Evolutionary conservation across 352 stramenopile species (phyloP).

Genomic region (Nothophytophthora sp.): DNA sequence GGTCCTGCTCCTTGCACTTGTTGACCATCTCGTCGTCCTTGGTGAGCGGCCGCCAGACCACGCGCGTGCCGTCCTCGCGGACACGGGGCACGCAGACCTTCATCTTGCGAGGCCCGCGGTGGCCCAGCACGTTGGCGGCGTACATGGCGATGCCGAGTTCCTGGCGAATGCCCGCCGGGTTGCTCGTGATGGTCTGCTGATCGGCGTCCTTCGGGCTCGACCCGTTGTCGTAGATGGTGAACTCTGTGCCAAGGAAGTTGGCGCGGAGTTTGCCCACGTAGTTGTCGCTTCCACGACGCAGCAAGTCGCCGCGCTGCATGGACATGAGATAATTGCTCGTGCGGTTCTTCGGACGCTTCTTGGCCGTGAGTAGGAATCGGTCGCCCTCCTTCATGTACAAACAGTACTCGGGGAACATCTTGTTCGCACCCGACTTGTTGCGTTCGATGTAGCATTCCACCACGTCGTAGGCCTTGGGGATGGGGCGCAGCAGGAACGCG

Average conservation of each 20-base stretch:
- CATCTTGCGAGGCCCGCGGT: slow-evolving; percentile 96
- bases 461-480: slow-evolving; percentile 88
- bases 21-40: slow-evolving; percentile 93
- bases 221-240: slow-evolving; percentile 95
- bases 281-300: slow-evolving; percentile 88
- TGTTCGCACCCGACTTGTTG: slow-evolving; percentile 92
- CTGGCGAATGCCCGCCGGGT: slow-evolving; percentile 76
- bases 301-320: slow-evolving; percentile 92
- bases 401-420: slow-evolving; percentile 93
- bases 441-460: slow-evolving; percentile 95
- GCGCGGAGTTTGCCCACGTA: slow-evolving; percentile 96
- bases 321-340: slow-evolving; percentile 98
- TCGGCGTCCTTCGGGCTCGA: slow-evolving; percentile 91
- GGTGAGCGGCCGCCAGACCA: slow-evolving; percentile 69
- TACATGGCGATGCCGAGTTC: slow-evolving; percentile 96
- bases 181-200: slow-evolving; percentile 79
- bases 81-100: slow-evolving; percentile 92
- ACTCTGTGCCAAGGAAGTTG: slow-evolving; percentile 99
- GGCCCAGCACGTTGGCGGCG: slow-evolving; percentile 91
- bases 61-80: slow-evolving; percentile 81
- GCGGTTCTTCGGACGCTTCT: slow-evolving; percentile 96
- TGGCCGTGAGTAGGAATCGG: slow-evolving; percentile 95
- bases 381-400: slow-evolving; percentile 94
- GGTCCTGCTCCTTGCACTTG: slow-evolving; percentile 94
- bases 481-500: slow-evolving; percentile 73